A percentile compares a stretch with the other conserved stretches of the same genome.
Conservation (phyloP, 2,329 filamentous ascomycete species). For the Penicillium sp. region DNA sequence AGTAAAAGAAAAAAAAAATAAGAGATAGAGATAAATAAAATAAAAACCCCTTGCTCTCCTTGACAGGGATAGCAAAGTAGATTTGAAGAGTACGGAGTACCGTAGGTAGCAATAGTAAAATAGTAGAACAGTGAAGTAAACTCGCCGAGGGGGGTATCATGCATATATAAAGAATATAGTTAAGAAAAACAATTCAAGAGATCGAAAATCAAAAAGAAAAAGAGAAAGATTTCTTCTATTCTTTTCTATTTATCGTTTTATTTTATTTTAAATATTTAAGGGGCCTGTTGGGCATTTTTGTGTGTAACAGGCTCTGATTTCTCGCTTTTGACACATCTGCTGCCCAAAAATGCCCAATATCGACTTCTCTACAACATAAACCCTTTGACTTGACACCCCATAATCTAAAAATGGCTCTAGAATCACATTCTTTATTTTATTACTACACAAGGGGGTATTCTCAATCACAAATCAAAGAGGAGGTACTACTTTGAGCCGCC, state of each 20-base stretch:
- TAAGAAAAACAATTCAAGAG: not conserved
- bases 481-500: not conserved
- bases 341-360: conserved; percentile 12
- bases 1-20: not conserved
- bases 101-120: not conserved
- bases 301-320: not conserved
- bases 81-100: not conserved
- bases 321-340: not conserved
- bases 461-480: not conserved
- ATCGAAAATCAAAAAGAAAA: not conserved
- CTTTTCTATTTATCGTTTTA: not conserved
- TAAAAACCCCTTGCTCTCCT: not conserved
- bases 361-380: not conserved
- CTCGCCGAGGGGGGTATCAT: not conserved
- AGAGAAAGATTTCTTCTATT: not conserved
- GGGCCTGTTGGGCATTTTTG: conserved; percentile 8
- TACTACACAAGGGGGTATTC: conserved; percentile 1
- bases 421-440: not conserved
- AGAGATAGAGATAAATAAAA: too few species aligned
- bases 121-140: not conserved
- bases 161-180: not conserved
- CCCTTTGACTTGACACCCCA: not conserved
- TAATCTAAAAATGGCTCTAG: not conserved
- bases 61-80: not conserved
- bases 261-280: not conserved